Evolutionary conservation across 352 stramenopile species (phyloP).

Genomic region (Phytophthora pluvialis): DNA sequence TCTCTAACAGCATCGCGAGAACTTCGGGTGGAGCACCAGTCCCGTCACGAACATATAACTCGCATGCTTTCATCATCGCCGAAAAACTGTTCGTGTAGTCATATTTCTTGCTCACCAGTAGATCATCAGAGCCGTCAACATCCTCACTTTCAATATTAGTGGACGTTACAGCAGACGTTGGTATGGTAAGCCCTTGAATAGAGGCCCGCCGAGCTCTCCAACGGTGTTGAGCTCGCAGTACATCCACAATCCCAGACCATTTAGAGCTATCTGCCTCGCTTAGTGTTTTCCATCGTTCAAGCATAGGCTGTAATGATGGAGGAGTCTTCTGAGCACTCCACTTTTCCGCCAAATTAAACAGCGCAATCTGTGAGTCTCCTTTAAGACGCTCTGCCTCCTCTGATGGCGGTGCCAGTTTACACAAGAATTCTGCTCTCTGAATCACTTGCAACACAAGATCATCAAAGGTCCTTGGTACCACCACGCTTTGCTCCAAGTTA

Average conservation of each 20-base stretch:
- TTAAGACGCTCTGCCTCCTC: constrained; percentile 71
- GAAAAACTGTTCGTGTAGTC: constrained; percentile 74
- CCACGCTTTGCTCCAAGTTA: constrained; percentile 66
- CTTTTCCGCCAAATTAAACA: constrained; percentile 88
- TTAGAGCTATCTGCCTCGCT: constrained; percentile 80
- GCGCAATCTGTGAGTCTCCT: constrained; percentile 70
- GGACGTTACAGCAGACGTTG: background rate
- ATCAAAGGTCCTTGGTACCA: constrained; percentile 72
- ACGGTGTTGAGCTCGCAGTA: constrained; percentile 77
- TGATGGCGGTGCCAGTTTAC: constrained; percentile 71
- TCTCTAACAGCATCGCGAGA: constrained; percentile 70
- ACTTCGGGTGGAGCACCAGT: constrained; percentile 84
- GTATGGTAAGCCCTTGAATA: constrained; percentile 27
- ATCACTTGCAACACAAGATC: constrained; percentile 70
- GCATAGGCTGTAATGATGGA: constrained; percentile 85
- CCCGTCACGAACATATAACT: constrained; percentile 88
- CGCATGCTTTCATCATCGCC: constrained; percentile 86
- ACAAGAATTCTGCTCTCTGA: constrained; percentile 77
- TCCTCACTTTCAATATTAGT: constrained; percentile 6
- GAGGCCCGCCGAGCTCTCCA: constrained; percentile 65
- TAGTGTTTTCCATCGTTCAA: constrained; percentile 85
- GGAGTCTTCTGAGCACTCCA: constrained; percentile 86
- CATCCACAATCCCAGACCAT: constrained; percentile 87
- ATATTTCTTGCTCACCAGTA: constrained; percentile 40
- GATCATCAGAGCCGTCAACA: constrained; percentile 23